Conservation (phyloP, 306 rosid genomes). For the Glycine latifolia region DNA sequence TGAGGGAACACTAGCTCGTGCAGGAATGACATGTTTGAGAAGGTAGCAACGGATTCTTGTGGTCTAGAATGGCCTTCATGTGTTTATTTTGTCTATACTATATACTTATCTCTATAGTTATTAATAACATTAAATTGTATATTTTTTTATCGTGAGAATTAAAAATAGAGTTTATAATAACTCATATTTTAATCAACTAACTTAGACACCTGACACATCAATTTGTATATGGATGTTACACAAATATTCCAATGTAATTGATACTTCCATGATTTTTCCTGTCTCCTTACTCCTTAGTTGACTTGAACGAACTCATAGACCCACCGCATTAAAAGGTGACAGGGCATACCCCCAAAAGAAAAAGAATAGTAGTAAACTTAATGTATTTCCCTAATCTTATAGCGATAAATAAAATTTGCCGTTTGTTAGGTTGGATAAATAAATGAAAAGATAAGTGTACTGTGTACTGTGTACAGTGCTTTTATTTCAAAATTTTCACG, state of each 20-base stretch:
- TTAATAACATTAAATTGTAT: slow-evolving; percentile 56
- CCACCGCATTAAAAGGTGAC: slow-evolving; percentile 4
- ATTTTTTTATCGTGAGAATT: background rate
- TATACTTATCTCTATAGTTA: slow-evolving; percentile 7
- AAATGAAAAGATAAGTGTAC: background rate
- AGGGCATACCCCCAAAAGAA: background rate
- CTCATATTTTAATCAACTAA: too few relatives aligned
- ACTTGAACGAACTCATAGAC: slow-evolving; percentile 39
- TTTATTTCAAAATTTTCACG: background rate
- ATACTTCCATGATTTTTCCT: slow-evolving; percentile 28
- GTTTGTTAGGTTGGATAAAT: background rate
- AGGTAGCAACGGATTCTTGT: slow-evolving; percentile 50
- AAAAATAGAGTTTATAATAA: too few relatives aligned
- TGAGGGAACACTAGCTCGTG: slow-evolving; percentile 91
- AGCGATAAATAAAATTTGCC: background rate
- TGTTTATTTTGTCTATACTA: slow-evolving; percentile 37
- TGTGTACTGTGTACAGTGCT: background rate
- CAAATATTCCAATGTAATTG: slow-evolving; percentile 47
- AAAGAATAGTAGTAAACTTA: background rate
- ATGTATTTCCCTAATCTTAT: background rate
- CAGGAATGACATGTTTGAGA: slow-evolving; percentile 80
- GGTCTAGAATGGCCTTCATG: slow-evolving; percentile 26
- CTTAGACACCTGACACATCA: too few relatives aligned
- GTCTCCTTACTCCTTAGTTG: slow-evolving; percentile 42
- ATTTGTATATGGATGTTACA: slow-evolving; percentile 18